Conservation (phyloP, 2,329 filamentous ascomycete genomes). For the Rhynchosporium agropyri region DNA sequence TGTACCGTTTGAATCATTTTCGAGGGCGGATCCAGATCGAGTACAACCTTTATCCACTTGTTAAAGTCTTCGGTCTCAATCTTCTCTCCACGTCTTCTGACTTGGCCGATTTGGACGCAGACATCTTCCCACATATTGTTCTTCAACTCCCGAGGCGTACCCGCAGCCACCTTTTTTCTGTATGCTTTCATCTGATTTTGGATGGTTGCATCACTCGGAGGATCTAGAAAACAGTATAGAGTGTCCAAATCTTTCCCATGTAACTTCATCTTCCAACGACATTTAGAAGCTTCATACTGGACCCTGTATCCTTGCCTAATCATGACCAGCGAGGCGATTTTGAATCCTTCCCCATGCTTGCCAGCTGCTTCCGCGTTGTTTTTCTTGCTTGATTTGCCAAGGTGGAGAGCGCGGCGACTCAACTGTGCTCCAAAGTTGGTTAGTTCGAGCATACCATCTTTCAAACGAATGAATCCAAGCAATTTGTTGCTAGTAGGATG, state of each 20-base stretch:
- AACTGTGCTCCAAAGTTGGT: constrained; percentile 36
- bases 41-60: constrained; percentile 26
- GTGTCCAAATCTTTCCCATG: constrained; percentile 12
- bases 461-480: constrained; percentile 36
- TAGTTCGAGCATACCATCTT: constrained; percentile 33
- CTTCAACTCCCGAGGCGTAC: constrained; percentile 15
- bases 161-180: background rate
- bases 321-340: constrained; percentile 39
- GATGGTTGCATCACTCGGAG: constrained; percentile 13
- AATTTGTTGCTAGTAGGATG: background rate
- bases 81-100: constrained; percentile 7
- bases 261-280: constrained; percentile 34
- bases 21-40: constrained; percentile 24
- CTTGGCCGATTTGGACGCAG: constrained; percentile 28
- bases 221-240: constrained; percentile 25
- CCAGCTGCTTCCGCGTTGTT: constrained; percentile 29
- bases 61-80: constrained; percentile 14
- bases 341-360: constrained; percentile 40
- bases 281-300: constrained; percentile 29
- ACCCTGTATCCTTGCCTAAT: constrained; percentile 31
- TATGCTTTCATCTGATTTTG: background rate
- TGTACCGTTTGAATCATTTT: constrained; percentile 19
- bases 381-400: constrained; percentile 31
- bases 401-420: constrained; percentile 18
- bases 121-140: constrained; percentile 31